phyloP scores from a whole-genome alignment of 2,329 filamentous ascomycete genomes.

The Monilinia fructicola region DNA sequence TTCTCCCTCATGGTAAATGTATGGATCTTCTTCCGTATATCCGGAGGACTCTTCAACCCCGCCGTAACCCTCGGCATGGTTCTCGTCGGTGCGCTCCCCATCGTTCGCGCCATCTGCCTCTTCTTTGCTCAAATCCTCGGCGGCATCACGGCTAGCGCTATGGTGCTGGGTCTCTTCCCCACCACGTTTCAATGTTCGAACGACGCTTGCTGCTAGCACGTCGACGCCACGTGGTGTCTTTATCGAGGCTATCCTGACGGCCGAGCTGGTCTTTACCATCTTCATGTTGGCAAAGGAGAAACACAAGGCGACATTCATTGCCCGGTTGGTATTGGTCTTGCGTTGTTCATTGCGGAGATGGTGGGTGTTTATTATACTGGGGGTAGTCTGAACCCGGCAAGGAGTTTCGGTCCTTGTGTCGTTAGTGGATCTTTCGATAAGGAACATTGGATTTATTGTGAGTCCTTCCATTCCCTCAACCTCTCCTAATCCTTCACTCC shows the following conservation, averaged over 20 bases:
- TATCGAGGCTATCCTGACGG: slow-evolving; percentile 51
- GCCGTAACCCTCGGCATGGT: slow-evolving; percentile 44
- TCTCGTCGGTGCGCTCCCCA: slow-evolving; percentile 41
- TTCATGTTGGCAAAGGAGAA: slow-evolving; percentile 53
- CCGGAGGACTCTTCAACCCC: slow-evolving; percentile 54
- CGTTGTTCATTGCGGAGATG: slow-evolving; percentile 49
- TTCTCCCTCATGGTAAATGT: slow-evolving; percentile 51
- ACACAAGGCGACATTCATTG: slow-evolving; percentile 49
- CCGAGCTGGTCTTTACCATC: slow-evolving; percentile 50
- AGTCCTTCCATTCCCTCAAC: not conserved
- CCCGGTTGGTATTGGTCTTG: slow-evolving; percentile 50
- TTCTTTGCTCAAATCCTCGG: slow-evolving; percentile 42
- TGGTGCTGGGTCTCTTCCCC: slow-evolving; percentile 31
- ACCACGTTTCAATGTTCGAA: slow-evolving; percentile 51
- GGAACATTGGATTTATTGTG: slow-evolving; percentile 51
- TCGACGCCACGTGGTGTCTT: slow-evolving; percentile 48
- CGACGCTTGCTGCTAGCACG: slow-evolving; percentile 44
- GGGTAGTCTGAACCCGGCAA: slow-evolving; percentile 49
- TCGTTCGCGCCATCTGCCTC: slow-evolving; percentile 39
- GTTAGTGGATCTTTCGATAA: slow-evolving; percentile 45
- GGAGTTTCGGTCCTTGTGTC: slow-evolving; percentile 50
- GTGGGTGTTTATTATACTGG: slow-evolving; percentile 51
- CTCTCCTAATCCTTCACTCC: not conserved
- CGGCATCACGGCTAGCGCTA: slow-evolving; percentile 43
- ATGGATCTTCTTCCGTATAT: slow-evolving; percentile 55